Conservation (phyloP, 768 basidiomycete species). For the Gymnopilus dilepis region DNA sequence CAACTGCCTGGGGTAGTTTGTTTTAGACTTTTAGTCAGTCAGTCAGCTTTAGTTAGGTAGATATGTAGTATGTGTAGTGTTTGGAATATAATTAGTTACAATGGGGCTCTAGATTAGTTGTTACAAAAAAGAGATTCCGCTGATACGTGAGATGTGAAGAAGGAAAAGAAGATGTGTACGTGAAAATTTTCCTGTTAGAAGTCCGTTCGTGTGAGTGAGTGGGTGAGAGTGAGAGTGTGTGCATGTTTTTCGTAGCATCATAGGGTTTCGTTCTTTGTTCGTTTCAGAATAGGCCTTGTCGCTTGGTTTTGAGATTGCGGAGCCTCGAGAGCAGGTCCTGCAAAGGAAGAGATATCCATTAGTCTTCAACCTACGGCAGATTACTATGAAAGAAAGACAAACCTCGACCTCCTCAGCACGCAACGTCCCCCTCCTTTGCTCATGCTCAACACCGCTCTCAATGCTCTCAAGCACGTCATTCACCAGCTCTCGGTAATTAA, state of each 20-base stretch:
- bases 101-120: slow-evolving; percentile 15
- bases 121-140: slow-evolving; percentile 12
- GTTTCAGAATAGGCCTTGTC: slow-evolving; percentile 34
- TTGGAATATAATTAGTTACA: slow-evolving; percentile 18
- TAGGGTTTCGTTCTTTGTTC: too few species aligned
- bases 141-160: slow-evolving; percentile 10
- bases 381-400: slow-evolving; percentile 31
- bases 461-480: slow-evolving; percentile 81
- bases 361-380: slow-evolving; percentile 13
- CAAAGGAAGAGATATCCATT: slow-evolving; percentile 14
- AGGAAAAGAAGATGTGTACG: too few species aligned
- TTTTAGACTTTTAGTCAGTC: too few species aligned
- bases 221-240: too few species aligned
- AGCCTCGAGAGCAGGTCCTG: slow-evolving; percentile 63
- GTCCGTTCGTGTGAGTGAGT: slow-evolving; percentile 10
- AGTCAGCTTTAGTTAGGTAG: too few species aligned
- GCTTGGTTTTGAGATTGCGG: slow-evolving; percentile 59
- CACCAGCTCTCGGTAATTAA: slow-evolving; percentile 80
- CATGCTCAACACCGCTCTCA: slow-evolving; percentile 75
- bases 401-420: slow-evolving; percentile 77
- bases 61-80: too few species aligned
- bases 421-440: slow-evolving; percentile 65
- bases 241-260: too few species aligned
- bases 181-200: neutral
- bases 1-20: slow-evolving; percentile 10